These are phyloP conservation scores for Strigomonas culicis DNA, from an alignment of 208 protist species.

Conservation along the genomic window DNA sequence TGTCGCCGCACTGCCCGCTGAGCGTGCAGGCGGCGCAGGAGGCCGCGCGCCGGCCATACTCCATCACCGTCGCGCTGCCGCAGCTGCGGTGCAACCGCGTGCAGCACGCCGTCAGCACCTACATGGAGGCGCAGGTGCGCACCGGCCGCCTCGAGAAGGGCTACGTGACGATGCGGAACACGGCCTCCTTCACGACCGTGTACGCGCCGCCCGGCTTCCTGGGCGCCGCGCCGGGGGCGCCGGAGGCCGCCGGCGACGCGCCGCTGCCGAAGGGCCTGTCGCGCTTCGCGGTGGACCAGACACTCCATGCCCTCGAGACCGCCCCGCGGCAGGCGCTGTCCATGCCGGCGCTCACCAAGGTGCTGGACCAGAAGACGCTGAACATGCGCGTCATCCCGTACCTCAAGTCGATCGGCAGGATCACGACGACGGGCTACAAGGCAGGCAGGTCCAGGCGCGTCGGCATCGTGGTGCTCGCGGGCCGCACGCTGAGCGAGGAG, in stretches of 20 bases:
- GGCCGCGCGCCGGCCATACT: constrained; percentile 1
- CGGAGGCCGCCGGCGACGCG: background rate
- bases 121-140: background rate
- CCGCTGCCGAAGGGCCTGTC: constrained; percentile 49
- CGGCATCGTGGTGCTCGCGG: constrained; percentile 54
- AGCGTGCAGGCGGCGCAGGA: background rate
- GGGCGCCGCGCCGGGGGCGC: no score
- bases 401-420: constrained; percentile 27
- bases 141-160: background rate
- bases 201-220: background rate
- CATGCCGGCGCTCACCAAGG: constrained; percentile 27
- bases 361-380: constrained; percentile 44
- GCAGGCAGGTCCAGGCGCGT: constrained; percentile 29
- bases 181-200: background rate
- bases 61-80: background rate
- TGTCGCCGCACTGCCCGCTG: constrained; percentile 1
- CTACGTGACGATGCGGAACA: background rate
- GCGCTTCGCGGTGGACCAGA: constrained; percentile 41
- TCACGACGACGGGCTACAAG: constrained; percentile 53
- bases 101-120: background rate
- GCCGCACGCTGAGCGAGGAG: constrained; percentile 21
- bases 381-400: constrained; percentile 52
- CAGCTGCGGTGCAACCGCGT: background rate
- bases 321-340: constrained; percentile 47
- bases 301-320: constrained; percentile 50